Conservation (phyloP, 192 early-diverging fungal species). For the Anaeromyces robustus region DNA sequence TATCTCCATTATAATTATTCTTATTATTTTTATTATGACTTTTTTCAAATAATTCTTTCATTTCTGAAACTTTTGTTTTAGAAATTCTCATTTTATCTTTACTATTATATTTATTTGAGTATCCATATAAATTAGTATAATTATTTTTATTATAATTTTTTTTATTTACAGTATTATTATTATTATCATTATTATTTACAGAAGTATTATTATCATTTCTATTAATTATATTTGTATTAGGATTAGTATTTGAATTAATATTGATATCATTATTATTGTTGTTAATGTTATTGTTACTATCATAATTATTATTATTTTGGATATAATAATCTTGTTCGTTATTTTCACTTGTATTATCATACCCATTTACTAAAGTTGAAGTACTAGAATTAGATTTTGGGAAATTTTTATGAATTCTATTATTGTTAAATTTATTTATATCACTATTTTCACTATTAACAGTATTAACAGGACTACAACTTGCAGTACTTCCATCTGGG, state of each 20-base stretch:
- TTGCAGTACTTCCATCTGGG: no score
- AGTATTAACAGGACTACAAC: no score
- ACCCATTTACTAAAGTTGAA: background rate
- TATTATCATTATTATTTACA: background rate
- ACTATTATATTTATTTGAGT: background rate
- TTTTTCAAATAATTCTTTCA: background rate
- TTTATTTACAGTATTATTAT: background rate
- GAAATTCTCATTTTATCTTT: background rate
- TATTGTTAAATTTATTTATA: no score
- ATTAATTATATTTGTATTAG: background rate
- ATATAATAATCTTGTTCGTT: background rate
- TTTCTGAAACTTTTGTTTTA: background rate
- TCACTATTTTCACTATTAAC: no score
- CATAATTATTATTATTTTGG: background rate
- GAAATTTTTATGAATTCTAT: background rate
- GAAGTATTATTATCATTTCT: background rate
- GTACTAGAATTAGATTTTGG: background rate
- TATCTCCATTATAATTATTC: background rate
- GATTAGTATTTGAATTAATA: background rate
- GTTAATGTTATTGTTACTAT: background rate
- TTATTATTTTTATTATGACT: no score
- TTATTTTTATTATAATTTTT: background rate
- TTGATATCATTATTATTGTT: background rate
- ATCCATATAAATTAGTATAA: no score
- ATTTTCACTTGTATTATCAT: background rate